Evolutionary conservation across 805 yeast genomes (phyloP), one percentile per base, ranked within the genome.

Genomic region (Kuraishia hungarica): DNA sequence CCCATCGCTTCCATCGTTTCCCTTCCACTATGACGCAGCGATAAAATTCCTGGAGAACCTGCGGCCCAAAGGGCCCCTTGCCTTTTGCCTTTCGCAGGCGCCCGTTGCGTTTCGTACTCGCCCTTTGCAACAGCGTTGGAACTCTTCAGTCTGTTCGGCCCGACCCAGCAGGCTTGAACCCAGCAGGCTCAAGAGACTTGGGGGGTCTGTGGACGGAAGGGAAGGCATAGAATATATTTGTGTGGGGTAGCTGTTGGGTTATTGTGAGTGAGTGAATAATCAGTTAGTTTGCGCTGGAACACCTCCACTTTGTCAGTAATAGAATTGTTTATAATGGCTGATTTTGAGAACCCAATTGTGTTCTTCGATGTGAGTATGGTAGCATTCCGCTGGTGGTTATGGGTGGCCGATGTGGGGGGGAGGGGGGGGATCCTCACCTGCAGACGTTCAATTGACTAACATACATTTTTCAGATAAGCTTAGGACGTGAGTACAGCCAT

Each of bases 311-410:
- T n/a, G n/a, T n/a, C n/a, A n/a, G n/a, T n/a, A n/a, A n/a, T n/a
- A n/a, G n/a, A n/a, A n/a, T n/a, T n/a, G n/a, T n/a, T n/a, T n/a
- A 15, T 17, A 35, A 35, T 35, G 43, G 43, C 43, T 15, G 47
- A 47, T n/a, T 29, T 52, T 47, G 19, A 15, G 1, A 26, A 22
- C n/a, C 73, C 75, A 17, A 57, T 75, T 11, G 79, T 76, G 49
- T 76, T 76, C 55, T 61, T 76, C 7, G 79, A 77, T 59, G 70
- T 77, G 50, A 58, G 71, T 59, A 52, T 62, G n/a, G n/a, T 22
- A 62, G 62, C n/a, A 56, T 26, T 26, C 29, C 8, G 10, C 10
- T 26, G 29, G 29, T 26, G 29, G 5, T n/a, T n/a, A n/a, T 6
- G 29, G 5, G 29, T 26, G 5, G 5, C 29, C 29, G 29, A 26